Conservation (phyloP, 73 alveolate genomes). For the Chromera velia region DNA sequence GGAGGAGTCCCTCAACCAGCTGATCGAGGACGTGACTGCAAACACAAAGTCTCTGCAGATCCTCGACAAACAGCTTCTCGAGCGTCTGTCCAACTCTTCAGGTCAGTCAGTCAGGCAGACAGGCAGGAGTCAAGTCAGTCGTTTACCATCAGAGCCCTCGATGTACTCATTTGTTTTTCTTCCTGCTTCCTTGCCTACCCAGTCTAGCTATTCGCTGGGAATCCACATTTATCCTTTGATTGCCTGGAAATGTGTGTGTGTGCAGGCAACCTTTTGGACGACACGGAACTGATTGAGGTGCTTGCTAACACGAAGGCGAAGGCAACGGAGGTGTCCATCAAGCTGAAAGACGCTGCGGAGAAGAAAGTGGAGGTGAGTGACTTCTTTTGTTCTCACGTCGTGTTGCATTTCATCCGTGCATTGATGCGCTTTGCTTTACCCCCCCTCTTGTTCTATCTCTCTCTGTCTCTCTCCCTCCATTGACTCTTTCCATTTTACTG, state of each 20-base stretch:
- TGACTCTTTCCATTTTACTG: background rate
- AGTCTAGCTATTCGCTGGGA: too few relatives aligned
- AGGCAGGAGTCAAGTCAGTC: too few relatives aligned
- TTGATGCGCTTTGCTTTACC: too few relatives aligned
- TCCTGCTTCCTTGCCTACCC: too few relatives aligned
- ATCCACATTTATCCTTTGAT: too few relatives aligned
- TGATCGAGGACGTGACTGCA: slow-evolving; percentile 90
- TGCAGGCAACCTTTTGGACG: slow-evolving; percentile 96
- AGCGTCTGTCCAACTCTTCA: slow-evolving; percentile 88
- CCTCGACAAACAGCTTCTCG: slow-evolving; percentile 87
- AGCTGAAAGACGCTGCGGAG: slow-evolving; percentile 90
- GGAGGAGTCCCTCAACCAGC: slow-evolving; percentile 91
- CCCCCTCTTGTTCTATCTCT: background rate
- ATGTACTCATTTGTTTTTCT: too few relatives aligned
- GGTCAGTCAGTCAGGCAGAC: too few relatives aligned
- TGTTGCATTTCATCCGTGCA: too few relatives aligned
- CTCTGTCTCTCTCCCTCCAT: background rate
- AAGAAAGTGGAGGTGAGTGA: slow-evolving; percentile 5
- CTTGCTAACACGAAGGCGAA: slow-evolving; percentile 93
- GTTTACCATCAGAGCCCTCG: too few relatives aligned
- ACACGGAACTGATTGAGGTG: slow-evolving; percentile 94
- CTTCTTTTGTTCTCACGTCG: background rate
- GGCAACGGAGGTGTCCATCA: slow-evolving; percentile 94
- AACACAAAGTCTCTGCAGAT: slow-evolving; percentile 90
- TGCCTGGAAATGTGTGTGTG: too few relatives aligned